phyloP scores from a whole-genome alignment of 768 basidiomycete genomes.

The Daedalea quercina region DNA sequence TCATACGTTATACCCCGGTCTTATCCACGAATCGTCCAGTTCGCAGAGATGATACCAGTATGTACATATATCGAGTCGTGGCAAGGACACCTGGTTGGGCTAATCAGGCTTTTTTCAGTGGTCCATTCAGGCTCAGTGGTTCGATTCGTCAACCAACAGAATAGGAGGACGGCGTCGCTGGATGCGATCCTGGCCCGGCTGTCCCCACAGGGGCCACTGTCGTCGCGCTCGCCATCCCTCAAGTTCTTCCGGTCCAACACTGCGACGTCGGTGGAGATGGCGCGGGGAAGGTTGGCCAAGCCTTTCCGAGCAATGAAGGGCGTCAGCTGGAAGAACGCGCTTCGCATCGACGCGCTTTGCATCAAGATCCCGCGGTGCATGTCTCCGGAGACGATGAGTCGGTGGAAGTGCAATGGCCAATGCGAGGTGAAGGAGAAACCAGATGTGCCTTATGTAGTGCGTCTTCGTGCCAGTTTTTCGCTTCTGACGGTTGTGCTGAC shows the following conservation, averaged over 20 bases:
- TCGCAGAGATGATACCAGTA: not conserved
- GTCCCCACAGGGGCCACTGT: no score
- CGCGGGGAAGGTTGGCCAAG: not conserved
- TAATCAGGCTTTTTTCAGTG: no score
- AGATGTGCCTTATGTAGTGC: not conserved
- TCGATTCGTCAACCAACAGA: no score
- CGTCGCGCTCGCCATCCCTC: no score
- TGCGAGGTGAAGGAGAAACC: not conserved
- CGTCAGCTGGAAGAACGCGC: not conserved
- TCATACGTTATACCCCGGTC: not conserved
- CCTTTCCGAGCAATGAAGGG: not conserved
- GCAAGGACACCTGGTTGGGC: not conserved
- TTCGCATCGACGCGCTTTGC: not conserved
- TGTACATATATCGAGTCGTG: not conserved
- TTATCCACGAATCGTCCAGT: not conserved
- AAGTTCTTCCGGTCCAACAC: not conserved
- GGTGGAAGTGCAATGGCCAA: not conserved
- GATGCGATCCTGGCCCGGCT: no score
- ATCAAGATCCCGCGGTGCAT: not conserved
- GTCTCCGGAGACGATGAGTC: slow-evolving; percentile 1
- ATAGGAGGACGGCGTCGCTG: not conserved
- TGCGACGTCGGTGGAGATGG: not conserved
- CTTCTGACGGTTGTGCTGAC: not conserved
- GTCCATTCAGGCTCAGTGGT: no score
- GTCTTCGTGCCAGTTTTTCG: no score